Evolutionary conservation across 495 filamentous ascomycete genomes (phyloP), one percentile per base, ranked within the genome.

Genomic region (Saxophila tyrrhenica): DNA sequence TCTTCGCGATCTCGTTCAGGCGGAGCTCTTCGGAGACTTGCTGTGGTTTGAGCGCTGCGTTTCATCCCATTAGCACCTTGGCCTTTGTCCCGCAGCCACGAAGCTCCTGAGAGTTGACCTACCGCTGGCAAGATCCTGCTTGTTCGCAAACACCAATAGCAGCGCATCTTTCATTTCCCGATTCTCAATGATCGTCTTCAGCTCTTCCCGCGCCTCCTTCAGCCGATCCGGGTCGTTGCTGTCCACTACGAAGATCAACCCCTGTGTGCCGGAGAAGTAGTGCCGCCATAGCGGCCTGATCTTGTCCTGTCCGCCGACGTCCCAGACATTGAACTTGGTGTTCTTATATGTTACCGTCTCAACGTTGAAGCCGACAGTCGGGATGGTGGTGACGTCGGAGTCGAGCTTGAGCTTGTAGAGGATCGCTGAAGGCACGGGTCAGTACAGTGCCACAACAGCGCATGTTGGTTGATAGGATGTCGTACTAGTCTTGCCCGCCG

Each of bases 331-430:
- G 78, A 98, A 98, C 69, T 96, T 95, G 68, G 95, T 88, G 66
- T 98, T 98, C 77, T 95, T 95, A 73, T 95, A 94, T 49, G 89
- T 94, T 54, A 98, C 88, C n/a, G 87, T 94, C 75, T 98, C 92
- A 66, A 98, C 92, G 74, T 98, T 98, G 77, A 98, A 98, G 52
- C 92, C 94, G 63, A 97, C 92, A 25, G 92, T 97, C 23, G 92
- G 92, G 62, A 99, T 97, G n/a, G 94, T 97, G 46, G 94, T 97
- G 62, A 99, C 89, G 61, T 94, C 86, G 70, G 95, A 89, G 68
- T 94, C 89, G 58, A 97, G 82, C 78, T 97, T 97, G 67, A 98
- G 80, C 77, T 95, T 95, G 79, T 98, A 98, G n/a, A 98, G 83
- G 67, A 98, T 98, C 35, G 92, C 82, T 86, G 60, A 23, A 46